A percentile compares a stretch with the other conserved stretches of the same genome.
Evolutionary conservation across 2,329 filamentous ascomycete genomes (phyloP).

Genomic region (Trematosphaeria pertusa): DNA sequence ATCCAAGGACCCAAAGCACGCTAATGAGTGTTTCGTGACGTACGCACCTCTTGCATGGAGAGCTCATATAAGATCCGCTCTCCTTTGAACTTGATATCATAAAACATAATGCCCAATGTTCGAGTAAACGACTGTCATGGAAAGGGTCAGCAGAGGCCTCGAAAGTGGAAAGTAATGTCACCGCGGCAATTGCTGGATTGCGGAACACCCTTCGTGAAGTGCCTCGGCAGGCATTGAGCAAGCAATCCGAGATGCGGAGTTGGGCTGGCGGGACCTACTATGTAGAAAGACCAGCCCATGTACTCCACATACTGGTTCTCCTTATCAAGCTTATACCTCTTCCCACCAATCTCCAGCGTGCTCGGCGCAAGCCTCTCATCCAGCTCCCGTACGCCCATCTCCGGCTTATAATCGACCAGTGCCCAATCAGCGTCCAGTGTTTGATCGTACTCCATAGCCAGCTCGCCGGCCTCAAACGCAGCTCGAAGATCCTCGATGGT

Average conservation of each 20-base stretch:
- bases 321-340: slow-evolving; percentile 52
- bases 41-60: slow-evolving; percentile 63
- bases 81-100: slow-evolving; percentile 62
- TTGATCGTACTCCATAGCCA: slow-evolving; percentile 56
- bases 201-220: too few relatives aligned
- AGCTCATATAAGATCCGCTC: slow-evolving; percentile 64
- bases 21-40: too few relatives aligned
- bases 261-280: too few relatives aligned
- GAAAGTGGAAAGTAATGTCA: too few relatives aligned
- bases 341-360: slow-evolving; percentile 50
- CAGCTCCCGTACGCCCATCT: slow-evolving; percentile 34
- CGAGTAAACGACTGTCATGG: slow-evolving; percentile 56
- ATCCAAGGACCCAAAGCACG: too few relatives aligned
- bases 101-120: slow-evolving; percentile 59
- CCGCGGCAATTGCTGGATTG: too few relatives aligned
- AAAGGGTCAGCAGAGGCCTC: too few relatives aligned
- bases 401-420: slow-evolving; percentile 48
- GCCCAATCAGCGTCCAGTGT: slow-evolving; percentile 58
- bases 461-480: slow-evolving; percentile 53
- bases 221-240: too few relatives aligned
- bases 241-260: too few relatives aligned
- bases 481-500: slow-evolving; percentile 56
- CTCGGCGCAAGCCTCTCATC: slow-evolving; percentile 53
- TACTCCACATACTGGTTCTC: slow-evolving; percentile 56
- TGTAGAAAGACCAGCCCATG: slow-evolving; percentile 61